Evolutionary conservation across 805 yeast species (phyloP), one percentile per base, ranked within the genome.

Genomic region (Candida broadrunensis): DNA sequence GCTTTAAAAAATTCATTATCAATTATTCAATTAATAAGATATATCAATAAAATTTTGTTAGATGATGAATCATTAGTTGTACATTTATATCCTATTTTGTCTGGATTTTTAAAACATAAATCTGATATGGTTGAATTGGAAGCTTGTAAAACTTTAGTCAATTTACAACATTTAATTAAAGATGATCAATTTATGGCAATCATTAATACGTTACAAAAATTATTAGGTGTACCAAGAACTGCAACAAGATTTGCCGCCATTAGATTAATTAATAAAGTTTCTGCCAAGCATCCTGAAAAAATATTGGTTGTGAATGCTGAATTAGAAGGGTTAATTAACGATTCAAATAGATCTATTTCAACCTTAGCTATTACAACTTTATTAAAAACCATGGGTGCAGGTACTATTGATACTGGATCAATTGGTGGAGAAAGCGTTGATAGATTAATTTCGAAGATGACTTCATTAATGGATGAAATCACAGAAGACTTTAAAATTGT

Each of bases 291-390:
- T 46, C 96, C 98, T 7, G 87, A 84, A 51, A 83, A 80, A 54
- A 77, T 85, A 38, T 80, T 85, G 48, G 77, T 78, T 34, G 88
- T 95, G 62, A 93, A 88, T 58, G 70, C 76, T 37, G 97, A 90
- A 61, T 77, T 93, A 56, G 98, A 93, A 67, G 70, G 80, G 24
- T 75, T 93, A 60, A 87, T 93, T 55, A 83, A 84, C 58, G 98
- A 91, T 63, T 61, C 90, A 19, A 89, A 88, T 68, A 81, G 96
- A 67, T 83, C 96, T 25, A 81, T 93, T 49, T 91, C 98, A 12
- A 93, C 99, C 13, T 91, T 88, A 65, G 97, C 99, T 20, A 93
- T 93, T 60, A 93, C 98, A 25, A 91, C 98, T 2, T 73, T 93
- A 57, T 78, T 93, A 63, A 93, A 91, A 69, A 91, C 98, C 2